These are phyloP conservation scores for Wickerhamiella parazyma DNA, from an alignment of 805 yeast species.

Conservation along the genomic window DNA sequence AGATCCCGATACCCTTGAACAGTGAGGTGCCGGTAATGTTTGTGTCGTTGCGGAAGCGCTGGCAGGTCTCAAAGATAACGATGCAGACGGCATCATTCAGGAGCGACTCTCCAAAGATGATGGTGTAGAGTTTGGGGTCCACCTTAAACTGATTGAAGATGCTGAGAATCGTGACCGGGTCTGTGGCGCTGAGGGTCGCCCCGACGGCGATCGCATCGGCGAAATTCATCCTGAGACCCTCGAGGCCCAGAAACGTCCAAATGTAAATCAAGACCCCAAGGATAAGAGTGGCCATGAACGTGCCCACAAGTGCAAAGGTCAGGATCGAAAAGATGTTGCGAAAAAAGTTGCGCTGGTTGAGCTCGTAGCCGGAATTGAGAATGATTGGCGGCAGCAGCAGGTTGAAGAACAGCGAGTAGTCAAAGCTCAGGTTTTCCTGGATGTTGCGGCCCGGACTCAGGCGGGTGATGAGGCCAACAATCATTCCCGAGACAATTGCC, in stretches of 20 bases:
- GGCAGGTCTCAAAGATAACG: slow-evolving; percentile 98
- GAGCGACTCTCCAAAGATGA: slow-evolving; percentile 91
- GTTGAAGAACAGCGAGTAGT: slow-evolving; percentile 87
- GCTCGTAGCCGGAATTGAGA: slow-evolving; percentile 88
- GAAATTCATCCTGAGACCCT: slow-evolving; percentile 74
- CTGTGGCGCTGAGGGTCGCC: slow-evolving; percentile 95
- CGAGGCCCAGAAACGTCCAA: slow-evolving; percentile 88
- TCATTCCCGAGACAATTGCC: slow-evolving; percentile 93
- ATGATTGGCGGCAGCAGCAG: slow-evolving; percentile 91
- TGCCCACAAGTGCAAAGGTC: slow-evolving; percentile 94
- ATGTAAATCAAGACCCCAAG: slow-evolving; percentile 75
- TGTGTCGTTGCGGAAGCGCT: slow-evolving; percentile 79
- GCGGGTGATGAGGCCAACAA: slow-evolving; percentile 82
- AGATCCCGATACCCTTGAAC: slow-evolving; percentile 87
- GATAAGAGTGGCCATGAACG: slow-evolving; percentile 82
- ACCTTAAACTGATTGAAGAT: slow-evolving; percentile 96
- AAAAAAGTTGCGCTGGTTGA: slow-evolving; percentile 91
- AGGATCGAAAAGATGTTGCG: slow-evolving; percentile 80
- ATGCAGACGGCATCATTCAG: slow-evolving; percentile 95
- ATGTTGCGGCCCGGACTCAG: slow-evolving; percentile 92
- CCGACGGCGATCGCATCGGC: slow-evolving; percentile 98
- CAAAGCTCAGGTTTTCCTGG: slow-evolving; percentile 92
- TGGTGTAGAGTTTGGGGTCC: slow-evolving; percentile 93
- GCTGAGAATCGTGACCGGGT: slow-evolving; percentile 92
- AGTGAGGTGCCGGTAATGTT: slow-evolving; percentile 25